A percentile compares a stretch with the other conserved stretches of the same genome.
These are phyloP conservation scores for Spiromastix sp. DNA, from an alignment of 2,329 filamentous ascomycete species.

Conservation along the genomic window DNA sequence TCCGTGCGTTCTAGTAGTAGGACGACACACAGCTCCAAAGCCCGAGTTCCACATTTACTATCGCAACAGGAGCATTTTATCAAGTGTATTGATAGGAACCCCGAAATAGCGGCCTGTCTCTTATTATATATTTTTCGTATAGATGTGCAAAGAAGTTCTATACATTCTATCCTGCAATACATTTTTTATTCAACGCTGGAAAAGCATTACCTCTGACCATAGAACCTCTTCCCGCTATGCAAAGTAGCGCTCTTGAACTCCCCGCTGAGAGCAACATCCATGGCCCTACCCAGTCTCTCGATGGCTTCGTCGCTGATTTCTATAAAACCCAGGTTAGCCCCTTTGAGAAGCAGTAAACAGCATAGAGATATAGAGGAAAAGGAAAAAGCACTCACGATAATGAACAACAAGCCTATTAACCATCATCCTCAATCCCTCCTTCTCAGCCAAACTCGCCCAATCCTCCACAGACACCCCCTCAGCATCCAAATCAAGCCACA, in stretches of 20 bases:
- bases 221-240: not conserved
- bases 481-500: constrained; percentile 65
- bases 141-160: too few species aligned
- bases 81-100: too few species aligned
- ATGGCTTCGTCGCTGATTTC: constrained; percentile 34
- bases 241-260: not conserved
- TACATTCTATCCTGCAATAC: too few species aligned
- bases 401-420: constrained; percentile 57
- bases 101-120: too few species aligned
- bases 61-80: too few species aligned
- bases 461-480: constrained; percentile 44
- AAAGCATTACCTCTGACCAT: too few species aligned
- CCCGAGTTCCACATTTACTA: too few species aligned
- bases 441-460: constrained; percentile 45
- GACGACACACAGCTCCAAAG: too few species aligned
- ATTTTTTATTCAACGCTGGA: too few species aligned
- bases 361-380: not conserved
- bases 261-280: constrained; percentile 13
- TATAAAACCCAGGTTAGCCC: constrained; percentile 22
- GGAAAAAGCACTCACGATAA: constrained; percentile 46
- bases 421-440: constrained; percentile 46
- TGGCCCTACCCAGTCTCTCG: constrained; percentile 17
- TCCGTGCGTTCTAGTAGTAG: too few species aligned
- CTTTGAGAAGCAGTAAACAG: not conserved
- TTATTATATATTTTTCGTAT: too few species aligned